These are phyloP conservation scores for Hagleromyces aurorensis DNA, from an alignment of 805 yeast species.

Conservation along the genomic window DNA sequence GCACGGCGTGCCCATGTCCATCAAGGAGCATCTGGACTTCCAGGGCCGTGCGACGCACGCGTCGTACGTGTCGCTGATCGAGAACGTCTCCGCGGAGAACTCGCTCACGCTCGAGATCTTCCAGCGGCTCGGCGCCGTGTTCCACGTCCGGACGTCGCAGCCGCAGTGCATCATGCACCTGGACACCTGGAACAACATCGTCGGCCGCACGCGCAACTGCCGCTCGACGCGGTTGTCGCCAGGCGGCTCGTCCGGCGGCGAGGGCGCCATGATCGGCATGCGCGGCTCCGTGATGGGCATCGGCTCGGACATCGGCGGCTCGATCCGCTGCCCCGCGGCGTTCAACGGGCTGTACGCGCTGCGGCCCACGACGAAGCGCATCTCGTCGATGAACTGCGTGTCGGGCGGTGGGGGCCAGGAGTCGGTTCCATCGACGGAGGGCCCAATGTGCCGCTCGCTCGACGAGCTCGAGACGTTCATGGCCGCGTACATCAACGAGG, in stretches of 20 bases:
- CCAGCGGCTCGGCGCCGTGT: constrained; percentile 49
- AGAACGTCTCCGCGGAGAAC: constrained; percentile 39
- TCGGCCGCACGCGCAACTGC: constrained; percentile 53
- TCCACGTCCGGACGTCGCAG: constrained; percentile 57
- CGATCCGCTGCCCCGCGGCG: constrained; percentile 62
- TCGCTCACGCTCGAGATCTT: constrained; percentile 42
- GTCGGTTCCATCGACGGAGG: constrained; percentile 55
- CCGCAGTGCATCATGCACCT: constrained; percentile 67
- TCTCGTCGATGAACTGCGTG: constrained; percentile 37
- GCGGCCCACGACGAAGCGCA: constrained; percentile 52
- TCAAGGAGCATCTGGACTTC: constrained; percentile 56
- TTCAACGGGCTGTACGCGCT: constrained; percentile 55
- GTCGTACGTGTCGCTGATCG: constrained; percentile 47
- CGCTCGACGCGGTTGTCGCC: constrained; percentile 49
- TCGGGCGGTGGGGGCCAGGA: constrained; percentile 57
- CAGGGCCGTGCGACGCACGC: constrained; percentile 51
- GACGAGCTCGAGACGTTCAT: constrained; percentile 65
- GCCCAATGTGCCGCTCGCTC: constrained; percentile 57
- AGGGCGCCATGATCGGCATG: constrained; percentile 54
- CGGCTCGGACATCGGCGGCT: constrained; percentile 70
- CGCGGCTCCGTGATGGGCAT: constrained; percentile 56
- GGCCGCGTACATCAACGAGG: constrained; percentile 52
- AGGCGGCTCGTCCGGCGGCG: constrained; percentile 74
- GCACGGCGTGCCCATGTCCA: constrained; percentile 62
- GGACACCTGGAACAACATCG: constrained; percentile 53